Evolutionary conservation across 768 basidiomycete species (phyloP).

Genomic region (Mycena vitilis): DNA sequence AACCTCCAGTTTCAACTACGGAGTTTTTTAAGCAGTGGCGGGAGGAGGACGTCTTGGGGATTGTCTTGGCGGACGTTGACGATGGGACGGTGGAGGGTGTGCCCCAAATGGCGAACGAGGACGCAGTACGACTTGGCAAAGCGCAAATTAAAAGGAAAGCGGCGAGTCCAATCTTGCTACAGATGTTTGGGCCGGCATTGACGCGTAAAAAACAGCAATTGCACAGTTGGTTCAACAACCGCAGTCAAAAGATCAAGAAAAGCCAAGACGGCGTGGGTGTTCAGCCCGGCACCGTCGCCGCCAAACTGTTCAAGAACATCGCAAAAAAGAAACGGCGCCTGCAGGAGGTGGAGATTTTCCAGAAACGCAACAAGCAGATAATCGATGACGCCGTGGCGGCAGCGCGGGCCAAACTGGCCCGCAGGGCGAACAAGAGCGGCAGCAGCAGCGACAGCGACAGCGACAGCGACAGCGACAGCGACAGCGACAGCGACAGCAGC

Average conservation of each 20-base stretch:
- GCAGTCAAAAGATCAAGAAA: not conserved
- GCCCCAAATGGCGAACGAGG: not conserved
- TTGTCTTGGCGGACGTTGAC: not conserved
- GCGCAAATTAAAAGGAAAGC: not conserved
- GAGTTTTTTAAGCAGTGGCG: not conserved
- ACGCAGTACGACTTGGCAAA: not conserved
- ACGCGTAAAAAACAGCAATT: not conserved
- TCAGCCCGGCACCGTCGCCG: not conserved
- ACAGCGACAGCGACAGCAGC: not conserved
- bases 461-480: not conserved
- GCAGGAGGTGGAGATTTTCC: constrained; percentile 19
- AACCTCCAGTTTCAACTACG: too few relatives aligned
- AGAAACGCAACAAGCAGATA: constrained; percentile 1
- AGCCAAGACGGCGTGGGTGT: not conserved
- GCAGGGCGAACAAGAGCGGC: not conserved
- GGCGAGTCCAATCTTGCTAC: not conserved
- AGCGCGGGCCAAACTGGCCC: not conserved
- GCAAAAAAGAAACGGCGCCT: not conserved
- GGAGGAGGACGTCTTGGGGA: not conserved
- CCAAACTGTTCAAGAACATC: not conserved
- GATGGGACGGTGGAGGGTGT: not conserved
- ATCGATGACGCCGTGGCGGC: not conserved
- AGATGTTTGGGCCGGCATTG: not conserved
- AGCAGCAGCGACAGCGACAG: constrained; percentile 5
- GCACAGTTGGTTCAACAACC: constrained; percentile 18